phyloP scores from a whole-genome alignment of 192 early-diverging fungal genomes.

The Mortierella alpina region DNA sequence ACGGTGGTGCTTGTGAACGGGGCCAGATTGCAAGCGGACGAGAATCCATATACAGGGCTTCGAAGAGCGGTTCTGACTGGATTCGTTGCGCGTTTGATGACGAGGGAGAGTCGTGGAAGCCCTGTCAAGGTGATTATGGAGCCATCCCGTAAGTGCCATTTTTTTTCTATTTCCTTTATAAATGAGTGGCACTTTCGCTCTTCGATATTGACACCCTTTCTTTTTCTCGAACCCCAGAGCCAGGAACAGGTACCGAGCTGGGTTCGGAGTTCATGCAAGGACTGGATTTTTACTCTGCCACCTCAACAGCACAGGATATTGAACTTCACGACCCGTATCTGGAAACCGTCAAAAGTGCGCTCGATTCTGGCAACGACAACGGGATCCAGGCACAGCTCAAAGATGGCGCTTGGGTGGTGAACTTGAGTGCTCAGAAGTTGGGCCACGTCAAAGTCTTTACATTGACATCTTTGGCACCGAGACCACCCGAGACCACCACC shows the following conservation, averaged over 20 bases:
- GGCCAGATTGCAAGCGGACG: conserved; percentile 7
- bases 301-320: neutral
- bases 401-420: conserved; percentile 23
- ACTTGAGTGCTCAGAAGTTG: conserved; percentile 10
- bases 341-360: neutral
- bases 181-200: neutral
- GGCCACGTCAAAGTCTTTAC: conserved; percentile 35
- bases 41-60: conserved; percentile 23
- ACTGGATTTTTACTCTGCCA: conserved; percentile 6
- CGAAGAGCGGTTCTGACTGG: conserved; percentile 19
- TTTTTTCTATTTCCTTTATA: neutral
- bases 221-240: no score
- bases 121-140: conserved; percentile 11
- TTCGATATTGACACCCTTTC: neutral
- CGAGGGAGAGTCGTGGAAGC: no score
- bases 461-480: neutral
- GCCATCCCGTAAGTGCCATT: neutral
- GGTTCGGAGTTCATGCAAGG: conserved; percentile 8
- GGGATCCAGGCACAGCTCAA: conserved; percentile 6
- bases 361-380: neutral
- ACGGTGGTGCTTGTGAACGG: conserved; percentile 26
- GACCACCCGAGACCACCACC: neutral
- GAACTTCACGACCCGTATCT: neutral
- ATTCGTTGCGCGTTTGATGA: conserved; percentile 20
- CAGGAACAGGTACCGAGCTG: neutral